Conservation (phyloP, 129 eudicot genomes). For the Sambucus nigra region DNA sequence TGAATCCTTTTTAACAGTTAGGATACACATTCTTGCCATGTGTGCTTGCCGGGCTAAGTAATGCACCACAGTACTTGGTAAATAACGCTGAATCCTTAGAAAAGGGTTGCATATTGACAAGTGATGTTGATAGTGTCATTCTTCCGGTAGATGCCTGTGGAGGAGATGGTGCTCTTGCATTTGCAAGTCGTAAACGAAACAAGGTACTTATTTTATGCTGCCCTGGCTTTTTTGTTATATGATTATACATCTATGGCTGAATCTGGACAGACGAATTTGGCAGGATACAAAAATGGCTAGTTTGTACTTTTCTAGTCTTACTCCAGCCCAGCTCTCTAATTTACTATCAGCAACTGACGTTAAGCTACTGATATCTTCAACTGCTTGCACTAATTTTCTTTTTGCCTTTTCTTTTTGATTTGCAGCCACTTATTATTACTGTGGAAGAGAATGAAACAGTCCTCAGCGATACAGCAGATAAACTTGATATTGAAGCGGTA, state of each 20-base stretch:
- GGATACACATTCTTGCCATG: constrained; percentile 97
- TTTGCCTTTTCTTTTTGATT: not conserved
- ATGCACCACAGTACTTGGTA: constrained; percentile 76
- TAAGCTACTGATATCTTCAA: constrained; percentile 19
- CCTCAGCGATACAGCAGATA: constrained; percentile 74
- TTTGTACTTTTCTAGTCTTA: not conserved
- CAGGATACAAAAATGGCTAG: not conserved
- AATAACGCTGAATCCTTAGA: constrained; percentile 16
- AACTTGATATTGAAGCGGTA: constrained; percentile 67
- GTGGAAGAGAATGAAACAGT: constrained; percentile 93
- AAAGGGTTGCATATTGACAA: constrained; percentile 45
- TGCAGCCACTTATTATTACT: constrained; percentile 81
- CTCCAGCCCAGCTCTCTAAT: not conserved
- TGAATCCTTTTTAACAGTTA: constrained; percentile 35
- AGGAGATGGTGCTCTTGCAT: constrained; percentile 88
- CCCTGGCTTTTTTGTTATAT: not conserved
- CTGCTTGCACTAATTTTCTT: constrained; percentile 4
- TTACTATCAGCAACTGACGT: not conserved
- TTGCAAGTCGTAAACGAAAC: constrained; percentile 40
- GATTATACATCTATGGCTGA: not conserved
- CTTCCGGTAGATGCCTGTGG: constrained; percentile 81
- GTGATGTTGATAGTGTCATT: constrained; percentile 85
- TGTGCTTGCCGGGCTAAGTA: constrained; percentile 89
- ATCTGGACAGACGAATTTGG: not conserved
- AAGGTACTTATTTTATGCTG: constrained; percentile 32